Evolutionary conservation across 169 alveolate species (phyloP).

Genomic region (Plasmodium yoelii): DNA sequence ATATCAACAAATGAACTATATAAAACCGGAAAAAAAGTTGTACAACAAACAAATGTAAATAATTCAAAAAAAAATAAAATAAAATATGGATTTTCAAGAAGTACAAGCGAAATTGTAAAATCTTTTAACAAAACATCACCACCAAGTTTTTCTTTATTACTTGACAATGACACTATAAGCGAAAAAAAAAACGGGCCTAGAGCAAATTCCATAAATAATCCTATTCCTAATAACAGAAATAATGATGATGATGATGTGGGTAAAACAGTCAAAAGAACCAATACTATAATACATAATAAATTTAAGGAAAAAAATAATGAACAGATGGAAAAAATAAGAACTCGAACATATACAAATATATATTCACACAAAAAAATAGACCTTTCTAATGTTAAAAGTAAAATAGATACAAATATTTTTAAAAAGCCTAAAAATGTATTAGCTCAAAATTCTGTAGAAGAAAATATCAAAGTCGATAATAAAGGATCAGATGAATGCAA

Average conservation of each 20-base stretch:
- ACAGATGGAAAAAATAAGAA: background rate
- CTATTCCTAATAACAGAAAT: background rate
- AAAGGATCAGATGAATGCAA: too few species aligned
- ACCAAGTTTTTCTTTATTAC: background rate
- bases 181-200: background rate
- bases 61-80: background rate
- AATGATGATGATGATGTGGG: background rate
- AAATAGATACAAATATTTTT: conserved; percentile 46
- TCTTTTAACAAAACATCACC: background rate
- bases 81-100: conserved; percentile 8
- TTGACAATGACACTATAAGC: too few species aligned
- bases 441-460: conserved; percentile 4
- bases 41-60: conserved; percentile 1
- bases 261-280: background rate
- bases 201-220: background rate
- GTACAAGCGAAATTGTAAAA: conserved; percentile 33
- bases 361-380: conserved; percentile 6
- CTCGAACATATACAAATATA: background rate
- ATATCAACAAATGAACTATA: background rate
- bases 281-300: background rate
- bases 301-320: background rate
- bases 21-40: background rate
- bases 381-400: conserved; percentile 49
- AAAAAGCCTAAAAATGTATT: conserved; percentile 4
- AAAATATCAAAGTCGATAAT: background rate